These are phyloP conservation scores for Venturia pyrina DNA, from an alignment of 2,329 filamentous ascomycete species.

Conservation along the genomic window DNA sequence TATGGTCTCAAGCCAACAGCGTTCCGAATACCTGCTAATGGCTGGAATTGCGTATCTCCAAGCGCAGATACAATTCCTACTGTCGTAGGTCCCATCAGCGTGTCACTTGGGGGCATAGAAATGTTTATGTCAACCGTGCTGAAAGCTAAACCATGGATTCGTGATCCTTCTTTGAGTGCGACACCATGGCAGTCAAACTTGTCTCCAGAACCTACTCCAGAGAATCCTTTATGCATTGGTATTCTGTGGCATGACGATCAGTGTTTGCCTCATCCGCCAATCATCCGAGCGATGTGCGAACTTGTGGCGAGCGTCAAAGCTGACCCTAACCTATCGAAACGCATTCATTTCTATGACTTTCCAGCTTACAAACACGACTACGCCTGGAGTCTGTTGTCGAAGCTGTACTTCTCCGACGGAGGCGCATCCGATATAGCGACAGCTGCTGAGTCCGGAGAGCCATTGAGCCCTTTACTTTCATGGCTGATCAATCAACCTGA, in stretches of 20 bases:
- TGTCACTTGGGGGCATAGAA: slow-evolving; percentile 41
- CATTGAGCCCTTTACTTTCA: slow-evolving; percentile 46
- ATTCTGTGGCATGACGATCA: slow-evolving; percentile 17
- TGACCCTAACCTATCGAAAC: slow-evolving; percentile 24
- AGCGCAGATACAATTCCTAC: slow-evolving; percentile 20
- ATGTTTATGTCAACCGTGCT: slow-evolving; percentile 33
- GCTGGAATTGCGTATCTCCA: slow-evolving; percentile 18
- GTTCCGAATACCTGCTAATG: slow-evolving; percentile 33
- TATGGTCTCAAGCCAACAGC: slow-evolving; percentile 35
- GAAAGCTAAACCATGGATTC: slow-evolving; percentile 39
- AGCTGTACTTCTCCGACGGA: slow-evolving; percentile 51
- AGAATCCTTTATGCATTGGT: slow-evolving; percentile 21
- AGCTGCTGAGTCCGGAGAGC: slow-evolving; percentile 46
- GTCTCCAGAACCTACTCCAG: slow-evolving; percentile 27
- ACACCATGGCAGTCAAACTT: slow-evolving; percentile 43
- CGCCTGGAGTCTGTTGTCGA: slow-evolving; percentile 36
- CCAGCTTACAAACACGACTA: slow-evolving; percentile 38
- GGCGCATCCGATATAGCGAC: slow-evolving; percentile 41
- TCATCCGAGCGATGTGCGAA: slow-evolving; percentile 19
- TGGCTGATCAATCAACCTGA: slow-evolving; percentile 49
- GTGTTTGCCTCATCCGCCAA: slow-evolving; percentile 16
- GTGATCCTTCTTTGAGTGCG: slow-evolving; percentile 43
- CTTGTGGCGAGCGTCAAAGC: slow-evolving; percentile 34
- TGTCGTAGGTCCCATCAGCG: slow-evolving; percentile 48
- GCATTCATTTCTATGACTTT: slow-evolving; percentile 43